Conservation (phyloP, 1,284 basidiomycete species). For the Veloporphyrellus conicus region DNA sequence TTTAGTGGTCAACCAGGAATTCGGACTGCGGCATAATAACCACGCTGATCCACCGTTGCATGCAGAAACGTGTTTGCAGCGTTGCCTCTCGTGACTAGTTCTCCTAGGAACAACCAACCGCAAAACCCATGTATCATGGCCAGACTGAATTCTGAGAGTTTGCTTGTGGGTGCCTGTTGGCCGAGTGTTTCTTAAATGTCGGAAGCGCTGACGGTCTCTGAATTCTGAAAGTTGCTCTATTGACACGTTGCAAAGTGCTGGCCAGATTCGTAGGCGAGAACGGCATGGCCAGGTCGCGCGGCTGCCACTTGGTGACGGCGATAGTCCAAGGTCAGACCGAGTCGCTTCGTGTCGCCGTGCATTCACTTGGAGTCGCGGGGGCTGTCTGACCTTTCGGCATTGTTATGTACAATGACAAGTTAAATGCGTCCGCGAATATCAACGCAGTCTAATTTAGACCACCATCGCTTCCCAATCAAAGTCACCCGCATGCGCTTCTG, state of each 20-base stretch:
- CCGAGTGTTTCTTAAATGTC: neutral
- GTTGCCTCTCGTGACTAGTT: conserved; percentile 21
- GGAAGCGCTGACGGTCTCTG: neutral
- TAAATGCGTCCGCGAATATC: neutral
- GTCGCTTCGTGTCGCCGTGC: too few species aligned
- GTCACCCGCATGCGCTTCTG: too few species aligned
- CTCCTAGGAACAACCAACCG: conserved; percentile 3
- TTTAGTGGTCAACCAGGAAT: conserved; percentile 25
- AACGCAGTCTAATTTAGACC: neutral
- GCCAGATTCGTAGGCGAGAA: conserved; percentile 2
- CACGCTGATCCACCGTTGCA: conserved; percentile 25
- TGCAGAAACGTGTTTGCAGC: conserved; percentile 33
- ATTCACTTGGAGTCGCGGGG: too few species aligned
- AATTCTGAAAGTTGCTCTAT: neutral
- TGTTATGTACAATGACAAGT: neutral
- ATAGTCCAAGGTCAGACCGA: too few species aligned
- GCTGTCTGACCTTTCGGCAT: too few species aligned
- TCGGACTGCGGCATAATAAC: conserved; percentile 12
- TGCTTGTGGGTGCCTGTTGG: neutral
- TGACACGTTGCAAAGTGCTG: neutral
- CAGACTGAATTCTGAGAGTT: neutral
- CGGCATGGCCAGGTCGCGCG: conserved; percentile 7
- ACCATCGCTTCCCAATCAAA: too few species aligned
- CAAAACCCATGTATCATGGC: conserved; percentile 2
- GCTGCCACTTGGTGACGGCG: conserved; percentile 1